Base-by-base conservation (phyloP, 2,329 filamentous ascomycete species). In the Sarocladium strictum region DNA sequence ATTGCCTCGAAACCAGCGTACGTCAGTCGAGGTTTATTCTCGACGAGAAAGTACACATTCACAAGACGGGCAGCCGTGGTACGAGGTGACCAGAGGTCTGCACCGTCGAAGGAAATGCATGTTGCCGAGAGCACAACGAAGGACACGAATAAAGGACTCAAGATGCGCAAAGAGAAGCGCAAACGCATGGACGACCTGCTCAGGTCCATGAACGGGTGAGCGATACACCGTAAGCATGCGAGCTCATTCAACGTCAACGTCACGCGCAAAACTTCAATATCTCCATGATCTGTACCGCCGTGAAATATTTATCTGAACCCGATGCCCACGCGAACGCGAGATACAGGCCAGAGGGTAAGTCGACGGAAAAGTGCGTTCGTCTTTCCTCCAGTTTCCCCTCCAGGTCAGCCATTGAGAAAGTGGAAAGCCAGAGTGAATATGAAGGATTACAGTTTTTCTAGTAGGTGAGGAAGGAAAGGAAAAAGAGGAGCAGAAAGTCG, bases 321-420 rank as follows among this genome's bases (percentile, higher is more conserved):
- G 53, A 57, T 54, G 47, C 53, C 27, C 55, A 35, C 50, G 53
- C 59, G 57, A 55, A 56, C 61, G 60, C 61, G 60, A 63, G 60
- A 62, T 56, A 63, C 69, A 70, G 71, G 67, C 64, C 72, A 76
- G 69, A 76, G 69, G 74, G 76, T 77, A 78, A 78, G 75, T 70
- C 69, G 68, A 67, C 71, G 73, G 69, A 60, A 56, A 58, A 56
- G 65, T 53, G 29, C 47, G 55, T 75, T 68, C 55, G 63, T 85
- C 83, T 87, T 65, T 83, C 83, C 82, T 82, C 78, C 83, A 79
- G 73, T 86, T 87, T 87, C 84, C 84, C 84, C 83, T 86, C 84
- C 78, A 75, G 69, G 60, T 58, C 74, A 75, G 77, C 74, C 79
- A 74, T 73, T 67, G 56, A 29, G 72, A 70, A 69, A 66, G 74